Conservation (phyloP, 805 yeast species). For the Peterozyma xylosa region DNA sequence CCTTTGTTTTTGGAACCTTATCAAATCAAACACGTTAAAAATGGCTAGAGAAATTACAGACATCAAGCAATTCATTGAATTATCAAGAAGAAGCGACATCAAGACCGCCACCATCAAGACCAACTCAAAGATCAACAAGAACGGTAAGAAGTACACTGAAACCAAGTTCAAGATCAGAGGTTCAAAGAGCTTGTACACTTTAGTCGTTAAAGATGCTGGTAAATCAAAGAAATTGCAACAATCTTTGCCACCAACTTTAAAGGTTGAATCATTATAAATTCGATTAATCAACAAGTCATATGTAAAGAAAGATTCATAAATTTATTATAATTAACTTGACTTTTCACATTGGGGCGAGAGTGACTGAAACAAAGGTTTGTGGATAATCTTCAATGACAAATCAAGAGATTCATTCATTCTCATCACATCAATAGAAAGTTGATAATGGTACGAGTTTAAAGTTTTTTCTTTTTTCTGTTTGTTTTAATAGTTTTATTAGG, state of each 20-base stretch:
- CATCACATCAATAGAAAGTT: too few relatives aligned
- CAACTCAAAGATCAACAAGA: conserved; percentile 74
- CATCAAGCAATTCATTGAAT: conserved; percentile 95
- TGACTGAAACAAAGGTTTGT: too few relatives aligned
- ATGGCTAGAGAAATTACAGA: conserved; percentile 71
- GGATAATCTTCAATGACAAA: too few relatives aligned
- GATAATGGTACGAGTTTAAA: too few relatives aligned
- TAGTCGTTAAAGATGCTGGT: conserved; percentile 89
- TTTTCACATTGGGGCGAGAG: too few relatives aligned
- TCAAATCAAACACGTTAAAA: not conserved
- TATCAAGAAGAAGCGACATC: conserved; percentile 94
- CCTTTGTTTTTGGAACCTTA: too few relatives aligned
- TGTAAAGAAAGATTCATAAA: too few relatives aligned
- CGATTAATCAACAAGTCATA: not conserved
- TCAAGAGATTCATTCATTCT: too few relatives aligned
- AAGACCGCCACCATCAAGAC: conserved; percentile 89
- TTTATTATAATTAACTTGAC: too few relatives aligned
- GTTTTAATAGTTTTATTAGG: too few relatives aligned
- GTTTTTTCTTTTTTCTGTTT: too few relatives aligned
- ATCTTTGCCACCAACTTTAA: conserved; percentile 92
- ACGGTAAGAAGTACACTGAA: conserved; percentile 82
- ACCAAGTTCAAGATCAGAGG: conserved; percentile 99
- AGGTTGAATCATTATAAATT: conserved; percentile 8
- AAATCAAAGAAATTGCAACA: conserved; percentile 97
- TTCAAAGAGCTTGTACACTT: conserved; percentile 87